Evolutionary conservation across 495 filamentous ascomycete species (phyloP).

Genomic region (Xylaria sp.): DNA sequence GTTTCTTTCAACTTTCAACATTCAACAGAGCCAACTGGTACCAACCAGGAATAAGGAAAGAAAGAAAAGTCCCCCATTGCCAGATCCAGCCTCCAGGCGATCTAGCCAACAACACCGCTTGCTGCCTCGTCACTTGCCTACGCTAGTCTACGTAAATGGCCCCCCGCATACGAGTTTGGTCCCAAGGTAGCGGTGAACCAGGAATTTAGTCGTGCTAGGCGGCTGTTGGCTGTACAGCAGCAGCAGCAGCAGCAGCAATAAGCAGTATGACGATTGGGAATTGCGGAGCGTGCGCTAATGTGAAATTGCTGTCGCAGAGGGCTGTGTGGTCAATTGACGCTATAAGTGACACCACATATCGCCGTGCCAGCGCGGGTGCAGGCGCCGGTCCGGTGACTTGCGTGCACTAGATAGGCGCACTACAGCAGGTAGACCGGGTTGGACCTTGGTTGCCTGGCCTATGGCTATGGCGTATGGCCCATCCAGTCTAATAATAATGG

Average conservation of each 20-base stretch:
- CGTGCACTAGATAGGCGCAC: not conserved
- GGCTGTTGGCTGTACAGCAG: not conserved
- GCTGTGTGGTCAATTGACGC: conserved; percentile 14
- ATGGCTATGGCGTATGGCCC: too few species aligned
- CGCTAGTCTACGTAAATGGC: too few species aligned
- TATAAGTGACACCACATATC: conserved; percentile 23
- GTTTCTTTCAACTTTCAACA: conserved; percentile 21
- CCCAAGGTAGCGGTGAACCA: conserved; percentile 18
- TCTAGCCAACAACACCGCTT: too few species aligned
- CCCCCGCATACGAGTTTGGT: too few species aligned
- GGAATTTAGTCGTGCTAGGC: not conserved
- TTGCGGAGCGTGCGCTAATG: conserved; percentile 19
- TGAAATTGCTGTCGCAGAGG: conserved; percentile 10
- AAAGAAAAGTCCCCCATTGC: conserved; percentile 9
- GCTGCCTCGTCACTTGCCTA: conserved; percentile 25
- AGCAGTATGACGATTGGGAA: conserved; percentile 11
- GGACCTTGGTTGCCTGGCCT: conserved; percentile 3
- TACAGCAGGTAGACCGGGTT: too few species aligned
- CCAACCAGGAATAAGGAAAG: not conserved
- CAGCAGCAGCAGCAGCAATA: too few species aligned
- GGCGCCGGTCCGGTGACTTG: conserved; percentile 8
- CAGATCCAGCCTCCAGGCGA: conserved; percentile 8
- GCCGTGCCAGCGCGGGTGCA: not conserved
- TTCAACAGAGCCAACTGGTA: too few species aligned
- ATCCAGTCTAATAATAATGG: too few species aligned